Evolutionary conservation across 768 basidiomycete species (phyloP).

Genomic region (Rickenella mellea): DNA sequence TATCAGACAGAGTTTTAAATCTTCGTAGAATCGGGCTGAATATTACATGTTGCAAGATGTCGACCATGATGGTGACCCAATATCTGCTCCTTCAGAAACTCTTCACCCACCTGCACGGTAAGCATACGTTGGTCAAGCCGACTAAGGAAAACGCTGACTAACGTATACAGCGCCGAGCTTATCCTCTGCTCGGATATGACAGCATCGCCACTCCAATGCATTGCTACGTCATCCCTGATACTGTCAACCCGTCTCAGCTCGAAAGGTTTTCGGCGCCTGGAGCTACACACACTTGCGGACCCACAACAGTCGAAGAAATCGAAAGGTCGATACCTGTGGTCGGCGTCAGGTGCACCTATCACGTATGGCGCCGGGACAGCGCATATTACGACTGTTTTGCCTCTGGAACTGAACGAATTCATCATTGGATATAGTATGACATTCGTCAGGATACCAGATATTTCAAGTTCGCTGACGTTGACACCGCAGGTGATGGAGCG

Average conservation of each 20-base stretch:
- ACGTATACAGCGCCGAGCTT: too few relatives aligned
- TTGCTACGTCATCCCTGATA: too few relatives aligned
- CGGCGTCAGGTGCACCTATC: neutral
- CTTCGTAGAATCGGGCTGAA: neutral
- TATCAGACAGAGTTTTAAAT: neutral
- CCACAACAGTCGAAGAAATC: too few relatives aligned
- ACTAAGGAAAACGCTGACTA: too few relatives aligned
- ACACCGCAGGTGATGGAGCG: conserved; percentile 38
- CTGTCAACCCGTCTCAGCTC: too few relatives aligned
- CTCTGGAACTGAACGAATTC: conserved; percentile 48
- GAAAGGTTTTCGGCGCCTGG: too few relatives aligned
- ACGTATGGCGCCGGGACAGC: neutral
- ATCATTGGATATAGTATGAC: conserved; percentile 53
- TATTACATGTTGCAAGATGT: neutral
- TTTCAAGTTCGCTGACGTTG: conserved; percentile 6
- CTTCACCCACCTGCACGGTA: neutral
- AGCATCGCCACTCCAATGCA: too few relatives aligned
- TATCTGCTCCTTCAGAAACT: neutral
- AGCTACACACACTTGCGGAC: too few relatives aligned
- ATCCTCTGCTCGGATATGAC: too few relatives aligned
- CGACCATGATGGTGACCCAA: neutral
- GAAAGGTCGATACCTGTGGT: too few relatives aligned
- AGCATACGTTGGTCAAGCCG: too few relatives aligned
- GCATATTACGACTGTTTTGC: conserved; percentile 31
- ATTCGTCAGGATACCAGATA: conserved; percentile 15